Percentiles rank a stretch among this genome's conserved stretches.
Conservation (phyloP, 331 rosid species). For the Prunus yedoensis region DNA sequence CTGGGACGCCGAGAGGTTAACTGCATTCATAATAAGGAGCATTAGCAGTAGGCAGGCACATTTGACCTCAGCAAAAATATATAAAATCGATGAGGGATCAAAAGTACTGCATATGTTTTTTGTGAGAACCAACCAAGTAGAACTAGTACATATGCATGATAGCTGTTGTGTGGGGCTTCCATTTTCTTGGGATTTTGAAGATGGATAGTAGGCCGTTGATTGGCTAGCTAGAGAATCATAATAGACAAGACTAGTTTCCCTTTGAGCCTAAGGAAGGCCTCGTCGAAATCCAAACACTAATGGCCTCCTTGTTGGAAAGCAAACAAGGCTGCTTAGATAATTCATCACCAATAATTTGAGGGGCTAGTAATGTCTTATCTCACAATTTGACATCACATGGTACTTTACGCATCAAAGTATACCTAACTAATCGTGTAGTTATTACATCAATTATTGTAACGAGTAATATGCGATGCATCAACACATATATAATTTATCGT, state of each 20-base stretch:
- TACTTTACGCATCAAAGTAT: no score
- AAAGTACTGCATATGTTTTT: neutral
- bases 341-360: constrained; percentile 30
- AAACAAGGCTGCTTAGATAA: constrained; percentile 5
- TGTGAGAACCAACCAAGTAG: neutral
- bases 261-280: neutral
- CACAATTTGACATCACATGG: neutral
- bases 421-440: no score
- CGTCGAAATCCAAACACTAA: constrained; percentile 12
- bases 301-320: constrained; percentile 39
- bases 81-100: neutral
- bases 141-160: neutral
- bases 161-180: neutral
- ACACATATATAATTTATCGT: no score
- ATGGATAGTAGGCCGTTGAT: neutral
- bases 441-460: no score
- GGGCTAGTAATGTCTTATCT: neutral
- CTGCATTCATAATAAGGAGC: neutral
- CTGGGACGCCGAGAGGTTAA: neutral
- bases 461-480: no score
- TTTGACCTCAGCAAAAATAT: neutral
- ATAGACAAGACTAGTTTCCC: neutral
- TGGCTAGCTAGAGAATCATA: neutral
- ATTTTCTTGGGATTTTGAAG: neutral
- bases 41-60: neutral